Evolutionary conservation across 2,329 filamentous ascomycete genomes (phyloP), one percentile per base, ranked within the genome.

Genomic region (Hymenoscyphus scutula): DNA sequence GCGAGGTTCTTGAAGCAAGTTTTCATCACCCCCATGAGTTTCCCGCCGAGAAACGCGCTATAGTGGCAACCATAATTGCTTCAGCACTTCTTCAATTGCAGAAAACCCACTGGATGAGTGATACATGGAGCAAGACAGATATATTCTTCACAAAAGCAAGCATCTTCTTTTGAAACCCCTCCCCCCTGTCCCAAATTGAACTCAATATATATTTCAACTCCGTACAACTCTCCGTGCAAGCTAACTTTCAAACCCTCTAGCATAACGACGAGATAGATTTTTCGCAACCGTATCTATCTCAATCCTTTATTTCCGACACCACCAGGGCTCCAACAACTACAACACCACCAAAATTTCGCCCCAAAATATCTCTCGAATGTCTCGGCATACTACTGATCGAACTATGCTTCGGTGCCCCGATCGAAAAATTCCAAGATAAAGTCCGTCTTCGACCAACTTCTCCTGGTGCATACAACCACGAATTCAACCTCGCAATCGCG

Each of bases 331-430:
- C 37, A 30, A 51, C 27, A 2, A 23, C 37, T 11, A 7, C 27
- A n/a, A 10, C 56, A 27, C n/a, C 32, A 8, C 25, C 56, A 17
- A 19, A 11, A 2, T 48, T 59, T 27, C 57, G 27, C 1, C 19
- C 25, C 32, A 58, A 30, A 58, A 29, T 15, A 32, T 32, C 56
- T 19, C 48, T 62, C 19, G 37, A 32, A 17, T 41, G n/a, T 41
- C 62, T 64, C 32, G 62, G 59, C 17, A 61, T 64, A 10, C 54
- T 64, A 11, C 34, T 64, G 23, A 30, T 64, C 5, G 59, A 61
- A 51, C 62, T 64, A 48, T 64, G 58, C 30, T 61, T 64, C 41
- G 53, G 59, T n/a, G 48, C 23, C 8, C 58, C 53, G 17, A 56
- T 64, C 23, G 38, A 53, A 34, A 48, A 59, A n/a, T 51, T 38